Percentiles rank a stretch among this genome's conserved stretches.
phyloP scores from a whole-genome alignment of 768 basidiomycete species.

The Leucocoprinus sp. region DNA sequence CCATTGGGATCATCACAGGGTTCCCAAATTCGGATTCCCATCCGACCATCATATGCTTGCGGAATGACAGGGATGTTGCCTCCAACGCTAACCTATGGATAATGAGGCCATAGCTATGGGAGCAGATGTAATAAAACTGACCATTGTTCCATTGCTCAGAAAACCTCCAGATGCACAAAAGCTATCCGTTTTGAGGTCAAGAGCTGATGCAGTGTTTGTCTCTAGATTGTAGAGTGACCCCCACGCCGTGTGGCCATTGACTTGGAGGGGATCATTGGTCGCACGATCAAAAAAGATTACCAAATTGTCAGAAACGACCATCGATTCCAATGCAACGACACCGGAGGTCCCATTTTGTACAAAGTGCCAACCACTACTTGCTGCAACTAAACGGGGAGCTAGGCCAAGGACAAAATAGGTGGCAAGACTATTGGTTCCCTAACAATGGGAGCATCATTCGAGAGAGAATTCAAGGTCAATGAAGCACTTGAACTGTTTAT shows the following conservation, averaged over 20 bases:
- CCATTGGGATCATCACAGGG: constrained; percentile 27
- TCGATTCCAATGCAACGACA: constrained; percentile 21
- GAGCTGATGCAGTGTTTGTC: constrained; percentile 27
- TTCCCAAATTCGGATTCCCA: constrained; percentile 30
- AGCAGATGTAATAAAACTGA: constrained; percentile 12
- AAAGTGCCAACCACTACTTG: constrained; percentile 19
- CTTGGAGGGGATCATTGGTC: constrained; percentile 29
- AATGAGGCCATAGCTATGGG: not conserved
- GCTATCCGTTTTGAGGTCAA: constrained; percentile 27
- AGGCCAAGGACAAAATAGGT: not conserved
- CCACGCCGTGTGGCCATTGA: constrained; percentile 38
- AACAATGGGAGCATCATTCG: no score
- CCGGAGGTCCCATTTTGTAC: constrained; percentile 24
- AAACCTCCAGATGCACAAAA: constrained; percentile 37
- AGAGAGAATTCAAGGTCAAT: no score
- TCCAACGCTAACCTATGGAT: constrained; percentile 22
- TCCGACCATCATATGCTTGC: constrained; percentile 25
- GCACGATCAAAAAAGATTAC: constrained; percentile 23
- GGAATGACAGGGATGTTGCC: constrained; percentile 22
- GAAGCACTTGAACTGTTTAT: no score
- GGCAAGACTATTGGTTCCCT: no score
- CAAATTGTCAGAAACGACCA: constrained; percentile 22
- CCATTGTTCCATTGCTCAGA: constrained; percentile 33
- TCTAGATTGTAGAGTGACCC: constrained; percentile 33
- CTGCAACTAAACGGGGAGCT: not conserved